These are phyloP conservation scores for Ceratocystis cacaofunesta DNA, from an alignment of 2,329 filamentous ascomycete genomes.

Conservation along the genomic window DNA sequence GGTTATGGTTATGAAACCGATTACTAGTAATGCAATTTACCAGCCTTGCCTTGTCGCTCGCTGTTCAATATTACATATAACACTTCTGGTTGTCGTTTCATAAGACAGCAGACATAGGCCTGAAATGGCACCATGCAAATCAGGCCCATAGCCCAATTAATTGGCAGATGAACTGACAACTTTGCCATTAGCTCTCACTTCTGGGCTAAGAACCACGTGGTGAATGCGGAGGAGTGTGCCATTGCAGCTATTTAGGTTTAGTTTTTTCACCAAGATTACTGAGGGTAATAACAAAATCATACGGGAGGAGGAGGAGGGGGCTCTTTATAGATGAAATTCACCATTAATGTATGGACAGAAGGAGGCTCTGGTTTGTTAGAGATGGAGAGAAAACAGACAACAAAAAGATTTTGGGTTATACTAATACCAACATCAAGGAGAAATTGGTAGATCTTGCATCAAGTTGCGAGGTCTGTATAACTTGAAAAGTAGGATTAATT, in stretches of 20 bases:
- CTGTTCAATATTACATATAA: background rate
- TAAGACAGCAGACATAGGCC: slow-evolving; percentile 7
- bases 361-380: background rate
- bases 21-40: background rate
- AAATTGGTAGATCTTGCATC: background rate
- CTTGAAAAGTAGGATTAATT: background rate
- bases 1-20: too few species aligned
- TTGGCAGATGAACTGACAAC: slow-evolving; percentile 1
- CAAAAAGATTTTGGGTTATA: background rate
- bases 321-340: background rate
- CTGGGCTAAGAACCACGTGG: slow-evolving; percentile 4
- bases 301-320: background rate
- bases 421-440: background rate
- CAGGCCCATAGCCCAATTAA: background rate
- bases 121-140: slow-evolving; percentile 10
- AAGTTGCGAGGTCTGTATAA: background rate
- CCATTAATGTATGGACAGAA: background rate
- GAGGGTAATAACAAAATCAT: background rate
- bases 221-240: background rate
- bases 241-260: background rate
- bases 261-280: background rate
- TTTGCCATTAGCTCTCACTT: background rate
- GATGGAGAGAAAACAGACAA: background rate
- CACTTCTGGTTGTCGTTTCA: background rate
- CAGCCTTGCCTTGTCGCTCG: background rate